phyloP scores from a whole-genome alignment of 768 basidiomycete species.

The Lactarius quietus region DNA sequence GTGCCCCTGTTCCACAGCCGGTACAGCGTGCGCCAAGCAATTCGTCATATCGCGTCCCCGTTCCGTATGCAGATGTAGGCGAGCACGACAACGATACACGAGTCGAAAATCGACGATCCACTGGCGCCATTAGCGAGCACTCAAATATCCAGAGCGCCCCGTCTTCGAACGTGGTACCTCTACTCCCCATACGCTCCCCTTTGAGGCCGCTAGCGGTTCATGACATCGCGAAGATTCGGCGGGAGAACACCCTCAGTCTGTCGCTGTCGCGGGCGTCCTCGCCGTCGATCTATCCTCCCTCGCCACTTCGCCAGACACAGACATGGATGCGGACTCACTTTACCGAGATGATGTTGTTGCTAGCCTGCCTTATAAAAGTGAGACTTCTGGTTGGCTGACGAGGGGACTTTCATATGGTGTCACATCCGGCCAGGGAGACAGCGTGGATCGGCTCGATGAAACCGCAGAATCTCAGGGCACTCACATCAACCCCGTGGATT shows the following conservation, averaged over 20 bases:
- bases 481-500: not conserved
- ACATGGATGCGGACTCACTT: conserved; percentile 19
- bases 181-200: conserved; percentile 26
- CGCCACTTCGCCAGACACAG: conserved; percentile 15
- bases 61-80: conserved; percentile 8
- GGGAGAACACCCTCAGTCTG: not conserved
- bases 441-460: not conserved
- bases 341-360: conserved; percentile 4
- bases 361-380: not conserved
- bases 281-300: conserved; percentile 29
- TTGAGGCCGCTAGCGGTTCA: conserved; percentile 6
- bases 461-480: not conserved
- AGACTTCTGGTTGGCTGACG: not conserved
- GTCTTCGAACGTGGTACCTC: conserved; percentile 29
- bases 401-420: not conserved
- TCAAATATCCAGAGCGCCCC: conserved; percentile 12
- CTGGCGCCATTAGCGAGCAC: conserved; percentile 27
- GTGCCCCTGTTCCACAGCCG: not conserved
- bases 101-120: conserved; percentile 4
- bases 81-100: not conserved
- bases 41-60: conserved; percentile 15
- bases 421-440: not conserved
- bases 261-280: conserved; percentile 24
- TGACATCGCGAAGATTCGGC: not conserved
- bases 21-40: not conserved